phyloP scores from a whole-genome alignment of 1,284 basidiomycete species.

The Hortiboletus rubellus region DNA sequence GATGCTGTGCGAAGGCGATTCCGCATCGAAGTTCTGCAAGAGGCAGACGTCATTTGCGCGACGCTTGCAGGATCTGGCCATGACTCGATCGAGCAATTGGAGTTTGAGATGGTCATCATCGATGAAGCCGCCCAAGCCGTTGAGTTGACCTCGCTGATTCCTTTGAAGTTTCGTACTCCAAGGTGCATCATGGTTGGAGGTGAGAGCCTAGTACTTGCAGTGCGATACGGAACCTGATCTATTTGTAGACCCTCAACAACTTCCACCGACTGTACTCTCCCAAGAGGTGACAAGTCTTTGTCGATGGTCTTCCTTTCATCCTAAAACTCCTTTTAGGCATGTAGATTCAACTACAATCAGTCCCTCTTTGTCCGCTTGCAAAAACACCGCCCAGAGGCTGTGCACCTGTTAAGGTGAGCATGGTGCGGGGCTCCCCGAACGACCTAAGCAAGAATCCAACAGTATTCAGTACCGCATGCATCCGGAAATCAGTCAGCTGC shows the following conservation, averaged over 20 bases:
- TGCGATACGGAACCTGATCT: neutral
- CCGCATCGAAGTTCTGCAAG: slow-evolving; percentile 74
- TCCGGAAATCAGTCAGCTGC: slow-evolving; percentile 89
- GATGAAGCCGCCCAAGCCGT: slow-evolving; percentile 99
- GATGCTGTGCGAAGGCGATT: slow-evolving; percentile 78
- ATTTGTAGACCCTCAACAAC: slow-evolving; percentile 85
- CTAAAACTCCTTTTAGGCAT: slow-evolving; percentile 53
- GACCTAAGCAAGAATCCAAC: slow-evolving; percentile 12
- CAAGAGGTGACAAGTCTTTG: slow-evolving; percentile 50
- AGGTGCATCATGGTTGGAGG: slow-evolving; percentile 95
- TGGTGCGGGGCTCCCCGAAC: neutral
- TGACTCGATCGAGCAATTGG: slow-evolving; percentile 79
- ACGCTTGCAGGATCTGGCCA: slow-evolving; percentile 95
- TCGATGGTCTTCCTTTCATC: neutral
- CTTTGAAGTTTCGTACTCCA: slow-evolving; percentile 84
- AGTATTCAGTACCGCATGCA: slow-evolving; percentile 99
- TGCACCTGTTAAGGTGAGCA: slow-evolving; percentile 85
- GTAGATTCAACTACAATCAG: slow-evolving; percentile 81
- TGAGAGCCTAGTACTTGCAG: slow-evolving; percentile 33
- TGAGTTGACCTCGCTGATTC: slow-evolving; percentile 96
- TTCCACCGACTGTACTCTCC: slow-evolving; percentile 96
- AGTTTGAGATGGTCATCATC: slow-evolving; percentile 96
- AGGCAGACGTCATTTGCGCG: slow-evolving; percentile 93
- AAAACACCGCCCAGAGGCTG: slow-evolving; percentile 72
- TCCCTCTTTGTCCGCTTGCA: slow-evolving; percentile 94